Percentiles rank a stretch among this genome's conserved stretches.
Evolutionary conservation across 805 yeast genomes (phyloP).

Genomic region (Tetrapisispora iriomotensis): DNA sequence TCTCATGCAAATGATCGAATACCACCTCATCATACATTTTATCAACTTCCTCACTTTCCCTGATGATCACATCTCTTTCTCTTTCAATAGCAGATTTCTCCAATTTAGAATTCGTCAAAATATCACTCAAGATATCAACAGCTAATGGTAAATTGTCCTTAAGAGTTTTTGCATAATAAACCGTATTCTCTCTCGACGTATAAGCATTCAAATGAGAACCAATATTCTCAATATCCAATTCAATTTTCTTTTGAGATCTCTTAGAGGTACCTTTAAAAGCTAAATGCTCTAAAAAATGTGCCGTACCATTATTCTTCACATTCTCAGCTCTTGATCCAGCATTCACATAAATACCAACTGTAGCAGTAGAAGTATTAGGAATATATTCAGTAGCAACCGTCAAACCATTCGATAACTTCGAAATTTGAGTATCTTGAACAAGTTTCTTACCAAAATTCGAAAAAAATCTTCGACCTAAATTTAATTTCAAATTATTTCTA

Average conservation of each 20-base stretch:
- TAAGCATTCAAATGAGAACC: slow-evolving; percentile 98
- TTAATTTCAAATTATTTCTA: background rate
- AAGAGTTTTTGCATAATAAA: slow-evolving; percentile 85
- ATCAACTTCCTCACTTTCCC: slow-evolving; percentile 96
- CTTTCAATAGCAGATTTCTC: slow-evolving; percentile 83
- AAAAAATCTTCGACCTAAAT: background rate
- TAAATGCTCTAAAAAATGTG: slow-evolving; percentile 92
- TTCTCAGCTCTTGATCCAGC: slow-evolving; percentile 97
- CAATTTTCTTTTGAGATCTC: slow-evolving; percentile 74
- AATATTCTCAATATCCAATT: slow-evolving; percentile 87
- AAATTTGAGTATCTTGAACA: slow-evolving; percentile 46
- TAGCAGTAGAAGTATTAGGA: slow-evolving; percentile 87
- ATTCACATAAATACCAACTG: slow-evolving; percentile 97
- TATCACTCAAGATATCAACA: slow-evolving; percentile 81
- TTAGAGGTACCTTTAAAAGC: slow-evolving; percentile 89
- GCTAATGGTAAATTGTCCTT: slow-evolving; percentile 73
- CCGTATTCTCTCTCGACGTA: slow-evolving; percentile 95
- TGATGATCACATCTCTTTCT: slow-evolving; percentile 90
- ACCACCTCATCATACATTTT: slow-evolving; percentile 98
- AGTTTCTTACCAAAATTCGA: background rate
- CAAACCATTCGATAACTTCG: slow-evolving; percentile 79
- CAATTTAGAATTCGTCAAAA: slow-evolving; percentile 74
- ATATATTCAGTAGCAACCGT: slow-evolving; percentile 86
- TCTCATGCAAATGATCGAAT: slow-evolving; percentile 91
- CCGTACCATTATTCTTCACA: slow-evolving; percentile 79